Conservation (phyloP, 163 green algal species). For the Scenedesmus sp. region DNA sequence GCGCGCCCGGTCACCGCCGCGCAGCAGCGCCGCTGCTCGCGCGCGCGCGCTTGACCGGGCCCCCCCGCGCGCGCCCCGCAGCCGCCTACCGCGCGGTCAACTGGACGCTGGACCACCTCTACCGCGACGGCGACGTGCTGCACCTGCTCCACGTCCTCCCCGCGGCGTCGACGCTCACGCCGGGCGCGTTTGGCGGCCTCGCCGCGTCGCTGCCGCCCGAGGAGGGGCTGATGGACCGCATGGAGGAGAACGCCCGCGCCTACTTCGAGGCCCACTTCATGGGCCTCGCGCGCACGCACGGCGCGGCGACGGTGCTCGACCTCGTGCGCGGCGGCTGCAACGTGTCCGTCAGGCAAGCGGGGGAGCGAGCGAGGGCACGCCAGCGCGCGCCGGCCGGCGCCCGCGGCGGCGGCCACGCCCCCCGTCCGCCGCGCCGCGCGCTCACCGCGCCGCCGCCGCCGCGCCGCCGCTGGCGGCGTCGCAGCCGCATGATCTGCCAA, state of each 20-base stretch:
- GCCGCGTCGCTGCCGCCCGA: slow-evolving; percentile 10
- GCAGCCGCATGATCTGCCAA: neutral
- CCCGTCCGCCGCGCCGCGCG: slow-evolving; percentile 23
- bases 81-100: slow-evolving; percentile 35
- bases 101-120: slow-evolving; percentile 42
- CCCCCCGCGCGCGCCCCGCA: neutral
- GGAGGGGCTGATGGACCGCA: slow-evolving; percentile 16
- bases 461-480: too few relatives aligned
- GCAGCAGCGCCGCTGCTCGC: neutral
- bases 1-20: too few relatives aligned
- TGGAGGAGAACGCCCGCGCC: neutral
- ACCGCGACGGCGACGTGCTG: slow-evolving; percentile 40
- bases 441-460: too few relatives aligned
- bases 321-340: slow-evolving; percentile 26
- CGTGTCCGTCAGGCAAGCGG: too few relatives aligned
- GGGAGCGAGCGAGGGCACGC: too few relatives aligned
- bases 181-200: too few relatives aligned
- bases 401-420: too few relatives aligned
- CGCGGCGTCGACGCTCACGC: too few relatives aligned
- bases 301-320: slow-evolving; percentile 12
- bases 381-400: too few relatives aligned
- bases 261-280: slow-evolving; percentile 36
- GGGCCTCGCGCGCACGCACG: neutral
- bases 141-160: slow-evolving; percentile 45
- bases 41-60: neutral